A percentile compares a stretch with the other conserved stretches of the same genome.
Conservation (phyloP, 495 filamentous ascomycete genomes). For the Neurospora sp. region DNA sequence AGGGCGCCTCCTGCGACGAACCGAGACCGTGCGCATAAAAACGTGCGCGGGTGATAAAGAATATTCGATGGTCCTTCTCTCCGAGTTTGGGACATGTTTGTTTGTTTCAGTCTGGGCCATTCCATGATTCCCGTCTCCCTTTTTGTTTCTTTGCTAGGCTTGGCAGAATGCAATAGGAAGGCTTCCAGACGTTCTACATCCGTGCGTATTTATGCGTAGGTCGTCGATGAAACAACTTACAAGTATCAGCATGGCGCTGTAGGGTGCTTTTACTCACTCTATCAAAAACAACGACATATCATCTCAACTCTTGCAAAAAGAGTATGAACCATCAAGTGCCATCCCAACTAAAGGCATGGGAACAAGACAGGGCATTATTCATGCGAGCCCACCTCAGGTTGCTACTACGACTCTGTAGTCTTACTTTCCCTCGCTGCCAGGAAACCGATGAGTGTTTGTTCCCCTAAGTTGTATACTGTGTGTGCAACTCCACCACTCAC, state of each 20-base stretch:
- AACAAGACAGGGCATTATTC: neutral
- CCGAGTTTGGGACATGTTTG: neutral
- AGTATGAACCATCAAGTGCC: neutral
- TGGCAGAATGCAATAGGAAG: conserved; percentile 13
- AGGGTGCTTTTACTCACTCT: neutral
- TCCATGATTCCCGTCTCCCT: neutral
- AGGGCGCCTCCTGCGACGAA: neutral
- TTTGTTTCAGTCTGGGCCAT: conserved; percentile 1
- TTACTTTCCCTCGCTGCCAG: neutral
- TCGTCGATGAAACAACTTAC: neutral
- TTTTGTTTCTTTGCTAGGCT: neutral
- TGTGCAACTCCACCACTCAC: neutral
- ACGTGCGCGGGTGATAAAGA: neutral
- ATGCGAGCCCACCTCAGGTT: neutral
- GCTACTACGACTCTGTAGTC: neutral
- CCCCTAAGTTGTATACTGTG: neutral
- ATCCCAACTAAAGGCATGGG: neutral
- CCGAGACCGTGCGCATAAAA: neutral
- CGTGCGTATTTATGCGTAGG: conserved; percentile 21
- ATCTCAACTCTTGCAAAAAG: neutral
- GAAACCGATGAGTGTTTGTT: neutral
- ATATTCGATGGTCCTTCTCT: neutral
- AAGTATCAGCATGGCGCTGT: too few species aligned
- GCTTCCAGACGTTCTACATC: conserved; percentile 25
- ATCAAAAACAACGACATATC: neutral